Base-by-base conservation (phyloP, 768 basidiomycete genomes). In the Amanita muscaria region DNA sequence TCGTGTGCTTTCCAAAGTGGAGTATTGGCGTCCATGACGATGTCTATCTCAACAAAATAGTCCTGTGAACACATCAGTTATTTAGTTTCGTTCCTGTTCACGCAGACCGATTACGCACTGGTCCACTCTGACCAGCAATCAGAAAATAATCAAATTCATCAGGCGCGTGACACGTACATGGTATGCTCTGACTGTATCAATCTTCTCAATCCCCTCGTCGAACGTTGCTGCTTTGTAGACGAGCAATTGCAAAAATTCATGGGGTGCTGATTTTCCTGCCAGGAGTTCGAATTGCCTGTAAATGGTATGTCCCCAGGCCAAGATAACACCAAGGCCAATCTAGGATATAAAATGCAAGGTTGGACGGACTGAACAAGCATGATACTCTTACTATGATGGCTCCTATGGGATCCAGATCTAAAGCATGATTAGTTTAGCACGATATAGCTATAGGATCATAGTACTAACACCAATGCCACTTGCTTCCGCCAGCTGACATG, bases 211-310 rank as follows among this genome's bases (percentile, higher is more conserved):
- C 25, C 86, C 81, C 5, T 82, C 74, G 56, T 78, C 84, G 64
- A 96, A 98, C 5, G 90, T 97, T 61, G 80, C 77, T 1, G 85
- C 77, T 55, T 98, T 98, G 73, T 97, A 98, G 46, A 86, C 84
- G 56, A 98, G 70, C 27, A 96, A 76, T 56, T 96, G 88, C 40
- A 88, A 63, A 59, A 96, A 96, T 12, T 93, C 88, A 51, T 84
- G 80, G 2, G 91, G 85, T 2, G 94, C 96, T 1, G 91, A 85
- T 65, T 85, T 89, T 25, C 96, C 96, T 0, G 91, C 91, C 33
- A 99, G 69, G 14, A 88, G 76, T 49, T 79, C 80, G 53, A 97
- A 97, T 59, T 97, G 79, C 44, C 64, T 62, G 56, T 86, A 85
- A 36, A 90, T 70, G 0, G 91, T 94, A 30, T 69, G 66, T 12